Evolutionary conservation across 768 basidiomycete genomes (phyloP), one percentile per base, ranked within the genome.

Genomic region (Asterophora lycoperdoides): DNA sequence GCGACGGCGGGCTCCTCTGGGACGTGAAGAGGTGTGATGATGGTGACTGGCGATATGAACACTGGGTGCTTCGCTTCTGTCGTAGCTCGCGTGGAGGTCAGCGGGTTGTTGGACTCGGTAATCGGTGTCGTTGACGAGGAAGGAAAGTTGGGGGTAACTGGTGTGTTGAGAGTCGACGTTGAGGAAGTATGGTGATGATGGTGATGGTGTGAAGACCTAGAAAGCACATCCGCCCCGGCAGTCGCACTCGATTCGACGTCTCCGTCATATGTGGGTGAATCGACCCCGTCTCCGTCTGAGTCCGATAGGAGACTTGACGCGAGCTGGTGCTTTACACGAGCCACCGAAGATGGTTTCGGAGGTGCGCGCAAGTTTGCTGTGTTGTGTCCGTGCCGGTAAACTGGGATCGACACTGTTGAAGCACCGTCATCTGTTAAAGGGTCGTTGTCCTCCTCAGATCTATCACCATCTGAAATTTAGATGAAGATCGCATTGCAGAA

Each of bases 191-290:
- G 67, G 42, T 64, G 71, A 55, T 73, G 65, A 48, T 69, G 69
- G 46, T 68, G 67, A 52, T 59, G 68, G 50, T 59, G 57, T 18
- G 58, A 42, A 41, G 57, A 59, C 10, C 61, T 60, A 52, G 66
- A 50, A 44, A 66, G 62, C 50, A 64, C 67, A 41, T 79, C 78
- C 7, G 70, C 66, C 28, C 78, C 74, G 18, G 76, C 80, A 7
- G 83, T 85, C 1, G 83, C 82, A 57, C 81, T 84, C 38, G 82
- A 86, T 63, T 93, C 91, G 48, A 93, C 75, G 66, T 93, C 91
- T 48, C 91, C 91, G 60, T 93, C 91, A 65, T 93, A 92, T 0
- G 89, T 92, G 7, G 89, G 90, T 0, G 86, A 89, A 62, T 92
- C 90, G 8, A 86, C 77, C 46, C 88, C 81, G 62, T 81, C 84